Percentiles rank a stretch among this genome's conserved stretches.
Conservation (phyloP, 2,329 filamentous ascomycete species). For the Sporothrix protearum region DNA sequence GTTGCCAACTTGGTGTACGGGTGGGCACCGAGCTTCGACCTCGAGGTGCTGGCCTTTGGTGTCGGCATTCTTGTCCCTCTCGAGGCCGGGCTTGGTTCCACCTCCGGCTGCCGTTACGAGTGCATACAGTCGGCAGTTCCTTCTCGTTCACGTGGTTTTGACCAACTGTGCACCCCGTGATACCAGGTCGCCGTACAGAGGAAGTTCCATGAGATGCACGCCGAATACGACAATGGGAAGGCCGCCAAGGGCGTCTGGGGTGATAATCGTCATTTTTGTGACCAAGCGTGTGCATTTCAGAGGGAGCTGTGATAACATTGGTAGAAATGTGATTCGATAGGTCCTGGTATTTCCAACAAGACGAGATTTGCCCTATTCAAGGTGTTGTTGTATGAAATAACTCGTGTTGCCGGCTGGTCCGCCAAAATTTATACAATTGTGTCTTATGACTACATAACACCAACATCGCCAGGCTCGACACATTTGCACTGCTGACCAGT, state of each 20-base stretch:
- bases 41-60: conserved; percentile 33
- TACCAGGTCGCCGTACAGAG: conserved; percentile 31
- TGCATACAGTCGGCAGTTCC: conserved; percentile 35
- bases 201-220: conserved; percentile 33
- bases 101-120: conserved; percentile 27
- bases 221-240: conserved; percentile 33
- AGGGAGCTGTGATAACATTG: too few relatives aligned
- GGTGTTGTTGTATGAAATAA: too few relatives aligned
- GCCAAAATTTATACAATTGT: too few relatives aligned
- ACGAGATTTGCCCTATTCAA: too few relatives aligned
- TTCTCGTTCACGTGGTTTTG: conserved; percentile 29
- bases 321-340: too few relatives aligned
- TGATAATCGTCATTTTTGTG: background rate
- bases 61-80: conserved; percentile 28
- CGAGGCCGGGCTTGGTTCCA: conserved; percentile 36
- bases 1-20: conserved; percentile 32
- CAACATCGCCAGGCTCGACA: too few relatives aligned
- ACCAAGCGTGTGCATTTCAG: too few relatives aligned
- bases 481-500: too few relatives aligned
- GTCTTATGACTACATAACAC: too few relatives aligned
- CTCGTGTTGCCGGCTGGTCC: too few relatives aligned
- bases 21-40: conserved; percentile 39
- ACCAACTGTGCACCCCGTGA: conserved; percentile 33
- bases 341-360: too few relatives aligned
- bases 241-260: background rate